These are phyloP conservation scores for Starmerella vaccinii DNA, from an alignment of 805 yeast genomes.

Conservation along the genomic window DNA sequence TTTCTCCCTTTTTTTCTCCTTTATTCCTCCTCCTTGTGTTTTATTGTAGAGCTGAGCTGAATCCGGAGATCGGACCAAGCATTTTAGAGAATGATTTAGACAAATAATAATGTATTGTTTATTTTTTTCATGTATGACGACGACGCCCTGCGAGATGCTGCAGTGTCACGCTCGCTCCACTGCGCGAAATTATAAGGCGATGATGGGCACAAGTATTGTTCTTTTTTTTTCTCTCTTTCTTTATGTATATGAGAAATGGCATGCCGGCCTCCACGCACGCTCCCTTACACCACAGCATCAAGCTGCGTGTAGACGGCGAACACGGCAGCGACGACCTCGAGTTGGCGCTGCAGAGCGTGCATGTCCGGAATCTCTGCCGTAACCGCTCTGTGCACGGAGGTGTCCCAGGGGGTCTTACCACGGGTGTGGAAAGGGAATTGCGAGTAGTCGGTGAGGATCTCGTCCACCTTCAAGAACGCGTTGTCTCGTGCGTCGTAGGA, in stretches of 20 bases:
- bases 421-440: slow-evolving; percentile 68
- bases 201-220: no score
- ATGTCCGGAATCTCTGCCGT: slow-evolving; percentile 39
- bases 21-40: no score
- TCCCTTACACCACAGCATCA: slow-evolving; percentile 43
- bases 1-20: no score
- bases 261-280: neutral
- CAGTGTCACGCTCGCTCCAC: no score
- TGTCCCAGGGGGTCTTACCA: slow-evolving; percentile 36
- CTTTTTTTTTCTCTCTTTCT: no score
- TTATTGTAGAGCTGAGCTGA: neutral
- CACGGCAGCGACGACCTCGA: slow-evolving; percentile 91
- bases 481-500: slow-evolving; percentile 83
- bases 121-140: neutral
- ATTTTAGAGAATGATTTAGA: neutral
- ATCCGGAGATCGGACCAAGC: neutral
- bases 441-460: slow-evolving; percentile 66
- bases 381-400: slow-evolving; percentile 40
- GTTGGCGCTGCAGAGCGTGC: slow-evolving; percentile 39
- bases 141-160: no score
- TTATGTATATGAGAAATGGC: no score
- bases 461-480: slow-evolving; percentile 92
- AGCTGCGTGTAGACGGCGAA: slow-evolving; percentile 79
- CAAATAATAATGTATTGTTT: neutral
- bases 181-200: neutral